phyloP scores from a whole-genome alignment of 768 basidiomycete genomes.

The Lentinula raphanica region DNA sequence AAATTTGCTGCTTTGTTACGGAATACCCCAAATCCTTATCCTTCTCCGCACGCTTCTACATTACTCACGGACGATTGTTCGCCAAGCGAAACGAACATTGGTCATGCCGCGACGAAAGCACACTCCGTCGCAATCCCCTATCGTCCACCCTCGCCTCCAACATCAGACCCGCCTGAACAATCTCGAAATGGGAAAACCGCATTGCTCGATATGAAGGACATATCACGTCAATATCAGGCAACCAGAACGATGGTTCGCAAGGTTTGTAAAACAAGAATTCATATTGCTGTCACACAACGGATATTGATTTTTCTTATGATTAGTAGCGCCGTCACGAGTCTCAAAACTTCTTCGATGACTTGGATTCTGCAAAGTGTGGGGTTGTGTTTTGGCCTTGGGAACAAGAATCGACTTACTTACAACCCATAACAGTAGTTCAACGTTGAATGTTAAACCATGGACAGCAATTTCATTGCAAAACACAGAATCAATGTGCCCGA shows the following conservation, averaged over 20 bases:
- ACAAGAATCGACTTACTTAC: too few relatives aligned
- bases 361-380: neutral
- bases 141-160: conserved; percentile 1
- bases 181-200: neutral
- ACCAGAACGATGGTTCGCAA: neutral
- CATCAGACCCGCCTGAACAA: neutral
- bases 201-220: neutral
- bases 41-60: neutral
- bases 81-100: too few relatives aligned
- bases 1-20: neutral
- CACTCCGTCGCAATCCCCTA: neutral
- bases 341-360: neutral
- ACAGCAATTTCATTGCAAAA: neutral
- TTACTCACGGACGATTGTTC: neutral
- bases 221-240: neutral
- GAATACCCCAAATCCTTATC: neutral
- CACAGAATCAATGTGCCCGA: neutral
- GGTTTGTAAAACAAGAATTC: neutral
- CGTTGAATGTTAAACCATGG: neutral
- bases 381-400: neutral
- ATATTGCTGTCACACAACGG: too few relatives aligned
- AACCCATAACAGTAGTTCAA: neutral
- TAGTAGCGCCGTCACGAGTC: neutral
- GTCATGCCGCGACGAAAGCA: neutral
- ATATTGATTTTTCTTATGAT: too few relatives aligned